phyloP scores from a whole-genome alignment of 106 monocot species.

The Dioscorea alata region DNA sequence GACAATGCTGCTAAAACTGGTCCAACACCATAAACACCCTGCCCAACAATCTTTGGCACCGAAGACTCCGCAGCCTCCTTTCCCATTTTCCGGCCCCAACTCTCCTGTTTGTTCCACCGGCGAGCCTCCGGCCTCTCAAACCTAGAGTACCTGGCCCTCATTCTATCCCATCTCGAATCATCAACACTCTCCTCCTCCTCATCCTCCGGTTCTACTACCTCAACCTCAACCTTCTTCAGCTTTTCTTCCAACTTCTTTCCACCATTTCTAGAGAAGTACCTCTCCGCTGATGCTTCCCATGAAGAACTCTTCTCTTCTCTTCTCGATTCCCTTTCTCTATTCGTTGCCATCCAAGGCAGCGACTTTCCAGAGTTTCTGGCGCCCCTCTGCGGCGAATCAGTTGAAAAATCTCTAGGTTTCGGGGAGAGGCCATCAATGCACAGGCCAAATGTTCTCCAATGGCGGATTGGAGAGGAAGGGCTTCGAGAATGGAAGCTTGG shows the following conservation, averaged over 20 bases:
- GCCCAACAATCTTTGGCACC: conserved; percentile 68
- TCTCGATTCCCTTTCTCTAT: conserved; percentile 21
- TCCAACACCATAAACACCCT: conserved; percentile 76
- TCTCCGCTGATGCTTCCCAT: conserved; percentile 75
- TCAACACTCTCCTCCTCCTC: conserved; percentile 30
- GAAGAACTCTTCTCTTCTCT: conserved; percentile 22
- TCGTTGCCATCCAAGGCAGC: conserved; percentile 47
- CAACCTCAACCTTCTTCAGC: background rate
- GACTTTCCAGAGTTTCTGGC: background rate
- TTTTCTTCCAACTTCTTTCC: conserved; percentile 3
- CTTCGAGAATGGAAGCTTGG: background rate
- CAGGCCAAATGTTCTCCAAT: background rate
- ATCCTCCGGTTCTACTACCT: conserved; percentile 1
- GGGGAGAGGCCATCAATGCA: too few relatives aligned
- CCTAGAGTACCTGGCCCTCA: conserved; percentile 36
- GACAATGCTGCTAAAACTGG: conserved; percentile 77
- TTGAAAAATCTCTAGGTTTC: conserved; percentile 31
- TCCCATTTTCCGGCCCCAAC: conserved; percentile 70
- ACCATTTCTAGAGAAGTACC: conserved; percentile 40
- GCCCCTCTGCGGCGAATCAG: background rate
- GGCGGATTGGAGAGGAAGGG: background rate
- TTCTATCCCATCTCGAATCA: conserved; percentile 53
- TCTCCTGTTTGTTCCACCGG: conserved; percentile 65
- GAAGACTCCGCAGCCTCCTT: conserved; percentile 60
- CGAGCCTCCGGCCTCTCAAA: conserved; percentile 48